Conservation (phyloP, 2,329 filamentous ascomycete species). For the Ceratocystis ficicola region DNA sequence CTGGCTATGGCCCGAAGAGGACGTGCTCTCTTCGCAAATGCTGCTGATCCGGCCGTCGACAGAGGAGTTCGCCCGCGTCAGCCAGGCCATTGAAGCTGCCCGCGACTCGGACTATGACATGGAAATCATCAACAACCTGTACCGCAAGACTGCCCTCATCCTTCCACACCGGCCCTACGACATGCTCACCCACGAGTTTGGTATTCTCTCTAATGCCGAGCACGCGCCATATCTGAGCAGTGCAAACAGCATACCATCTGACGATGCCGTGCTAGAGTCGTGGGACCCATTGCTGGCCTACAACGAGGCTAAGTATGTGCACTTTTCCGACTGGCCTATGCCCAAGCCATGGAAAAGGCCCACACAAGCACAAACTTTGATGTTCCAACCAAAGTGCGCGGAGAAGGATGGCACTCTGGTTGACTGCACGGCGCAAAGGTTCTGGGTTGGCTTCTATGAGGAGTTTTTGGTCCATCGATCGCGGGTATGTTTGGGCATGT, state of each 20-base stretch:
- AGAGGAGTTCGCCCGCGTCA: conserved; percentile 36
- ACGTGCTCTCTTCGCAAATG: conserved; percentile 47
- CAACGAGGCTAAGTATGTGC: conserved; percentile 52
- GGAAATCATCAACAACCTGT: conserved; percentile 54
- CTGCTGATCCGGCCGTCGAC: conserved; percentile 49
- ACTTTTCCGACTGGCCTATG: conserved; percentile 61
- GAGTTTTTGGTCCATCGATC: conserved; percentile 30
- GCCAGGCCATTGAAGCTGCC: conserved; percentile 24
- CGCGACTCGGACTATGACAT: conserved; percentile 43
- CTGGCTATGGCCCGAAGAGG: conserved; percentile 46
- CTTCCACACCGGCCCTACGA: conserved; percentile 52
- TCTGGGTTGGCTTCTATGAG: conserved; percentile 35
- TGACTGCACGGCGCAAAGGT: conserved; percentile 26
- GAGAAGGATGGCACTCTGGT: conserved; percentile 42
- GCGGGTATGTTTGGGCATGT: neutral
- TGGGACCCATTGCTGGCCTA: conserved; percentile 46
- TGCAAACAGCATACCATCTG: conserved; percentile 30
- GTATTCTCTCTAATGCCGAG: conserved; percentile 32
- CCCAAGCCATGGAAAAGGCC: conserved; percentile 44
- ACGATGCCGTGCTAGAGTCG: conserved; percentile 31
- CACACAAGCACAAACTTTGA: conserved; percentile 13
- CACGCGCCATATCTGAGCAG: conserved; percentile 35
- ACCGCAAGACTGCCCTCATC: conserved; percentile 45
- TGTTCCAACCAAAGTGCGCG: conserved; percentile 27
- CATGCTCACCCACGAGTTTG: conserved; percentile 50